Evolutionary conservation across 1,284 basidiomycete genomes (phyloP).

Genomic region (Sporisorium scitamineum): DNA sequence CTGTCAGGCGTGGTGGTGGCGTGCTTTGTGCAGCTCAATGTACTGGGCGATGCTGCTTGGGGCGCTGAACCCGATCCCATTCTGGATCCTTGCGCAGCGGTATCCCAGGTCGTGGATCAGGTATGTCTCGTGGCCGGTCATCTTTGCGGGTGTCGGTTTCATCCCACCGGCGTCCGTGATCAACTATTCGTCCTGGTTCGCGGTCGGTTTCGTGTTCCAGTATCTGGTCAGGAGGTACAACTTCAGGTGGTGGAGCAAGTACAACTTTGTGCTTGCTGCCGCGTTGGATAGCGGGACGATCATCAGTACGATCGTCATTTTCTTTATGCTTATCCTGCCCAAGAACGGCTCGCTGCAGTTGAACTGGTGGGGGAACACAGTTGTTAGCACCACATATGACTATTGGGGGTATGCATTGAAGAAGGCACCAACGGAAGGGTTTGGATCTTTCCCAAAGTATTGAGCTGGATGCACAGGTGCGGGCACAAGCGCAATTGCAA

Average conservation of each 20-base stretch:
- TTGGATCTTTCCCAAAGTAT: constrained; percentile 26
- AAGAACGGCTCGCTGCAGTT: constrained; percentile 75
- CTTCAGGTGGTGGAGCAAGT: constrained; percentile 94
- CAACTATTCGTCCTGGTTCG: constrained; percentile 93
- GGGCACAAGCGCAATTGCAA: no score
- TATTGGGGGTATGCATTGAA: constrained; percentile 38
- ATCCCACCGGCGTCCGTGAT: constrained; percentile 92
- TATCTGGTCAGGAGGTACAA: constrained; percentile 82
- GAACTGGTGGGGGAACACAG: constrained; percentile 89
- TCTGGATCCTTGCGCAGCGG: constrained; percentile 75
- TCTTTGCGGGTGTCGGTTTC: constrained; percentile 81
- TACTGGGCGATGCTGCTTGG: constrained; percentile 62
- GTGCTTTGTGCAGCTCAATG: constrained; percentile 82
- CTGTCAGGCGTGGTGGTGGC: constrained; percentile 79
- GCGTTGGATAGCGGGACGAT: constrained; percentile 74
- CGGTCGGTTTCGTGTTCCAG: constrained; percentile 90
- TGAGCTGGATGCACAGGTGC: no score
- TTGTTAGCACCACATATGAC: constrained; percentile 71
- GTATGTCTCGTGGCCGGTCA: constrained; percentile 84
- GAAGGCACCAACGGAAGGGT: constrained; percentile 32
- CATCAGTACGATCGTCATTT: constrained; percentile 78
- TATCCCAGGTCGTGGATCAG: constrained; percentile 80
- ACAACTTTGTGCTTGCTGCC: constrained; percentile 71
- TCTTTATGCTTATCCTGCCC: constrained; percentile 85
- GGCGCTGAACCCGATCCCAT: constrained; percentile 55